Evolutionary conservation across 2,329 filamentous ascomycete genomes (phyloP), one percentile per base, ranked within the genome.

Genomic region (Magnaporthales sp.): DNA sequence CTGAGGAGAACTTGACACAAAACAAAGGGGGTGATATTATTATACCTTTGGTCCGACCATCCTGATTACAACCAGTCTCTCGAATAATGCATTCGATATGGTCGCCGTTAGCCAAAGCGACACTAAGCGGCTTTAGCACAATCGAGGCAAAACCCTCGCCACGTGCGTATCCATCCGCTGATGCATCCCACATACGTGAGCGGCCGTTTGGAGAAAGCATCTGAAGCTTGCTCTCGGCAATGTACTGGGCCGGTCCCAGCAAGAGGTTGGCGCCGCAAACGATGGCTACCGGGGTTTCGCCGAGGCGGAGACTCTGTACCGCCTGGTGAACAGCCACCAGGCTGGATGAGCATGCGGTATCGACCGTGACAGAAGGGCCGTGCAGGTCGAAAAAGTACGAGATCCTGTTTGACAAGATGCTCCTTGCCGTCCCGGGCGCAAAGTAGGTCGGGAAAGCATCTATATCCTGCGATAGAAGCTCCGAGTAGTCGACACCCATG

Each of bases 141-240:
- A 86, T 38, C 2, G 78, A 75, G 0, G 75, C 80, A 15, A 81
- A 70, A 2, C 83, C 84, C 68, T 86, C 84, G 3, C 82, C 84
- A n/a, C 83, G 76, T 1, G 78, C 81, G 68, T 85, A 86, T 0
- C 84, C 84, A 67, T 83, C 76, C 0, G 80, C 84, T 7, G 72
- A 70, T 0, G 72, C 71, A 68, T 84, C 83, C 72, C 80, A 84
- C 70, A 77, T 78, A 19, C 75, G 74, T 26, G 74, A 79, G 56
- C 72, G 74, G 0, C 77, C 76, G 1, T 75, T 71, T 2, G 77
- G 75, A 22, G 77, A 78, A 1, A 80, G 69, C 72, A 80, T 79
- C 58, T 75, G 72, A 7, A 79, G 69, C 31, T 77, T 77, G n/a
- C 73, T 75, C 68, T 76, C 75, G 13, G 71, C 72, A 19, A 70